These are phyloP conservation scores for Gastrolobium villosum DNA, from an alignment of 306 rosid species.

Conservation along the genomic window DNA sequence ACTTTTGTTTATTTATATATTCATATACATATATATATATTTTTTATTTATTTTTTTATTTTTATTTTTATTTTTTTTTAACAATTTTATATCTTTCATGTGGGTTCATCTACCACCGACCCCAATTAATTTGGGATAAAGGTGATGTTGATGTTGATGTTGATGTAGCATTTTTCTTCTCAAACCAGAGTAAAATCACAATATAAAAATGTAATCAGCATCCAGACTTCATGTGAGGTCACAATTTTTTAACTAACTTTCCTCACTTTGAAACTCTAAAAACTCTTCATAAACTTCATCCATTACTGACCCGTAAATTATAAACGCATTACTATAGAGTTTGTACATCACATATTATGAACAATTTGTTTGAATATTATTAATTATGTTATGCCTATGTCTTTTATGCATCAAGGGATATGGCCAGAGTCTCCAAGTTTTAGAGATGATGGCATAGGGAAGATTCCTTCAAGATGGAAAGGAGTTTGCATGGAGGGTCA, in stretches of 20 bases:
- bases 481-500: constrained; percentile 88
- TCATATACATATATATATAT: no score
- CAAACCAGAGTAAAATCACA: neutral
- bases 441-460: constrained; percentile 72
- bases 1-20: no score
- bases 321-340: no score
- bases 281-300: no score
- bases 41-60: no score
- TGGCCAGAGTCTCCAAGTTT: constrained; percentile 97
- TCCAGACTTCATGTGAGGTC: constrained; percentile 1
- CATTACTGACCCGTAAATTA: no score
- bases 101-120: no score
- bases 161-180: neutral
- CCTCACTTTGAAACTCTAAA: constrained; percentile 7
- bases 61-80: no score
- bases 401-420: constrained; percentile 64
- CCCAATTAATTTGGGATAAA: no score
- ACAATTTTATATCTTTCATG: no score
- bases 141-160: no score
- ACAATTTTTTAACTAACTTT: constrained; percentile 12
- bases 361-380: neutral
- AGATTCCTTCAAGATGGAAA: constrained; percentile 88
- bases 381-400: constrained; percentile 11
- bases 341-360: no score
- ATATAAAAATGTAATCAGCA: constrained; percentile 7